Evolutionary conservation across 2,329 filamentous ascomycete genomes (phyloP).

Genomic region (Elsinoe arachidis): DNA sequence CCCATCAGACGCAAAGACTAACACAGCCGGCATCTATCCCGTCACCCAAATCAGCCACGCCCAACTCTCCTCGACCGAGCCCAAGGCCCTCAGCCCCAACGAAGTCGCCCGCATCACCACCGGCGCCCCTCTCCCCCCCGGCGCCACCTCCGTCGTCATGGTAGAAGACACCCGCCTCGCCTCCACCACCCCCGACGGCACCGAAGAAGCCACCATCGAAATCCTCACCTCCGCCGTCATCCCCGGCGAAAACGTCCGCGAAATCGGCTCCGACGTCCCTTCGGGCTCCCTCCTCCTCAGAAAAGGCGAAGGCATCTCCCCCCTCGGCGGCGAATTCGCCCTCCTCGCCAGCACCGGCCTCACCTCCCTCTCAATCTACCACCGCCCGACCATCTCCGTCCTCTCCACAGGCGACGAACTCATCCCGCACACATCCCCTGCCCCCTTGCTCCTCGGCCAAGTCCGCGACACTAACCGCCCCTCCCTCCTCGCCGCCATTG

Average conservation of each 20-base stretch:
- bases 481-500: slow-evolving; percentile 69
- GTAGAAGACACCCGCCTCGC: slow-evolving; percentile 84
- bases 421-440: slow-evolving; percentile 59
- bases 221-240: slow-evolving; percentile 70
- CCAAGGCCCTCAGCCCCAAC: slow-evolving; percentile 57
- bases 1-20: slow-evolving; percentile 44
- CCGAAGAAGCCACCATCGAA: slow-evolving; percentile 80
- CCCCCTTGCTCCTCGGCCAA: slow-evolving; percentile 63
- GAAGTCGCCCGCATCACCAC: slow-evolving; percentile 88
- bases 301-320: slow-evolving; percentile 73
- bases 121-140: slow-evolving; percentile 78
- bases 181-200: slow-evolving; percentile 65
- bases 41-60: slow-evolving; percentile 84
- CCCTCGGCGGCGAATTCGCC: slow-evolving; percentile 83
- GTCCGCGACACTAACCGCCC: slow-evolving; percentile 91
- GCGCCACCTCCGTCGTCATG: slow-evolving; percentile 89
- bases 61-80: slow-evolving; percentile 52
- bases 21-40: slow-evolving; percentile 71
- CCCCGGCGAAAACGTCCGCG: slow-evolving; percentile 78
- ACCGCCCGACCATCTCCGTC: slow-evolving; percentile 70
- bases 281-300: slow-evolving; percentile 60
- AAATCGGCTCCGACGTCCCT: slow-evolving; percentile 79
- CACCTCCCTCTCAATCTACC: slow-evolving; percentile 61
- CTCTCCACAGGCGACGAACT: slow-evolving; percentile 94
- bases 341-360: slow-evolving; percentile 79